Evolutionary conservation across 768 basidiomycete genomes (phyloP), one percentile per base, ranked within the genome.

Genomic region (Amanita molliuscula): DNA sequence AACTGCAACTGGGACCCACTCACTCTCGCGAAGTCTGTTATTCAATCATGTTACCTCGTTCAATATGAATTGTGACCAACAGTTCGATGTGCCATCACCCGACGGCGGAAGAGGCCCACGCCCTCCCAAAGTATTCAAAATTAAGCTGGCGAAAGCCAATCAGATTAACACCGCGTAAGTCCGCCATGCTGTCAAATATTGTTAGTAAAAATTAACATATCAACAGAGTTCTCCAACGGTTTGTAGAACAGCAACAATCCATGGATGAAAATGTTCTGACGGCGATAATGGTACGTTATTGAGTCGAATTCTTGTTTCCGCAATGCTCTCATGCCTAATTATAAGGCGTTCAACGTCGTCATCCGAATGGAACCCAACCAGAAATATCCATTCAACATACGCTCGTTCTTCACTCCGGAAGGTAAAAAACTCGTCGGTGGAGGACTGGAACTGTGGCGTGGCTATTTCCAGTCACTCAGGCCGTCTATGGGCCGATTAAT

Each of bases 381-480:
- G 59, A 71, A 72, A 16, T 79, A 81, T 50, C 84, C 87, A 0
- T 86, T 81, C 70, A 83, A 87, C 47, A 75, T 80, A 6, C 75
- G 87, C 0, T 86, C 84, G 0, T 88, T 90, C 64, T 90, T 82
- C 61, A 83, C 82, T 0, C 63, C 75, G 20, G 60, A 65, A 1
- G 84, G 79, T 46, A 72, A 65, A 7, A 73, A 67, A 41, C 57
- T 64, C 25, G 69, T 88, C 21, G 82, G 85, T 0, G 59, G 62
- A 0, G 87, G 88, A 0, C 70, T 90, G 3, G 73, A 78, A 11
- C 70, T 88, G 0, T 86, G 85, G 85, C 73, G 87, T 3, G 88
- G 88, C 0, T 88, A 84, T 49, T 89, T 90, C 64, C 88, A 89
- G 59, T 84, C 82, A 0, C 74, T 88, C 10, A 73, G 88, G 18